Conservation (phyloP, 805 yeast genomes). For the Yarrowia porcina region DNA sequence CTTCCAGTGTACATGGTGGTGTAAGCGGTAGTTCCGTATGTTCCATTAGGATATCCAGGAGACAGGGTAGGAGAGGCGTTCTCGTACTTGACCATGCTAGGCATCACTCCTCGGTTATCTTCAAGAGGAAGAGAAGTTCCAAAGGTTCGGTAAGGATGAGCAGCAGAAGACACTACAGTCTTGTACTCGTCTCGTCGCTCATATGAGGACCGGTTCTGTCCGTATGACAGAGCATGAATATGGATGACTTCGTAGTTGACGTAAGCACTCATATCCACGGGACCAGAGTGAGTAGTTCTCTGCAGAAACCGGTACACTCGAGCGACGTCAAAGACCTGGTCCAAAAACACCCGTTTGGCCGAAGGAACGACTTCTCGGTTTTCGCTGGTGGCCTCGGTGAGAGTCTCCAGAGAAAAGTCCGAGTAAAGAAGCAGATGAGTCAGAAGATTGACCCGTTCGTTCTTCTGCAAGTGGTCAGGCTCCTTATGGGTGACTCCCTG, state of each 20-base stretch:
- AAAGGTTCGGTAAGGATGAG: background rate
- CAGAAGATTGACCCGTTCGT: conserved; percentile 52
- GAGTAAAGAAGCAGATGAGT: conserved; percentile 23
- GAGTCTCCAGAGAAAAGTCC: background rate
- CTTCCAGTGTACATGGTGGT: too few species aligned
- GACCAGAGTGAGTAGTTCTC: background rate
- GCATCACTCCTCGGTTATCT: background rate
- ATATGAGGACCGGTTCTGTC: conserved; percentile 3
- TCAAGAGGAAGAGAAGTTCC: background rate
- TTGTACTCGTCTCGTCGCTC: background rate
- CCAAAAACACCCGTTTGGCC: conserved; percentile 3
- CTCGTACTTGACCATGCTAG: background rate
- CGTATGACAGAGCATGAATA: background rate
- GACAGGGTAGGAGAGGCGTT: background rate
- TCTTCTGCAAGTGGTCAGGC: conserved; percentile 68
- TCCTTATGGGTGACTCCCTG: conserved; percentile 54
- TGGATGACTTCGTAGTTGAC: background rate
- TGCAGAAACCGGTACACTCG: background rate
- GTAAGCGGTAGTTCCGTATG: too few species aligned
- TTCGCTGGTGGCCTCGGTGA: background rate
- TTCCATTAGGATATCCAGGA: background rate
- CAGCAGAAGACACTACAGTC: too few species aligned
- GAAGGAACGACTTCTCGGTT: background rate
- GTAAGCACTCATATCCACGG: background rate
- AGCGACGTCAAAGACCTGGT: background rate